These are phyloP conservation scores for Leishmania tropica DNA, from an alignment of 208 protist species.

Conservation along the genomic window DNA sequence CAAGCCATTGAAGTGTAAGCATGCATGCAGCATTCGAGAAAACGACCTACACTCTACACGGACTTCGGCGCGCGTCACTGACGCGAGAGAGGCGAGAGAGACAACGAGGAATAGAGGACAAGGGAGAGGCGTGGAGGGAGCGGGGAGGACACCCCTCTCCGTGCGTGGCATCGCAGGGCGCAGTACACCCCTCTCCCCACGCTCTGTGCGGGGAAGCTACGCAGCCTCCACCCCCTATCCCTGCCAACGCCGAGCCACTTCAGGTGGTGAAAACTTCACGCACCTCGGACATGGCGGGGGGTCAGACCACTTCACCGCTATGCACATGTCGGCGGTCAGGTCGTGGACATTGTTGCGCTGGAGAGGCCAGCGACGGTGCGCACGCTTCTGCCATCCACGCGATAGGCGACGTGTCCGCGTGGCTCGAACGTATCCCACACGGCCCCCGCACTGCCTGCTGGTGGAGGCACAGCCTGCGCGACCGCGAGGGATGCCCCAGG, in stretches of 20 bases:
- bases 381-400: background rate
- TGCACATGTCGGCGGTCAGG: background rate
- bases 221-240: background rate
- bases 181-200: no score
- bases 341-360: background rate
- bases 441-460: background rate
- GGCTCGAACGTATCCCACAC: no score
- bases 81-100: background rate
- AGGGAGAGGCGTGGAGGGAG: no score
- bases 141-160: no score
- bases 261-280: background rate
- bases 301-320: no score
- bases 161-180: no score
- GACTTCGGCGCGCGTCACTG: background rate
- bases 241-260: background rate
- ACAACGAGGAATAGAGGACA: background rate
- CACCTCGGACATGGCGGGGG: background rate
- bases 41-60: no score
- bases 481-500: no score
- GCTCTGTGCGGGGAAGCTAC: background rate
- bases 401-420: background rate
- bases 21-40: no score
- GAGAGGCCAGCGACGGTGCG: no score
- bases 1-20: no score
- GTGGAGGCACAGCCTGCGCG: background rate